Conservation (phyloP, 768 basidiomycete genomes). For the Hygrophoropsis aurantiaca region DNA sequence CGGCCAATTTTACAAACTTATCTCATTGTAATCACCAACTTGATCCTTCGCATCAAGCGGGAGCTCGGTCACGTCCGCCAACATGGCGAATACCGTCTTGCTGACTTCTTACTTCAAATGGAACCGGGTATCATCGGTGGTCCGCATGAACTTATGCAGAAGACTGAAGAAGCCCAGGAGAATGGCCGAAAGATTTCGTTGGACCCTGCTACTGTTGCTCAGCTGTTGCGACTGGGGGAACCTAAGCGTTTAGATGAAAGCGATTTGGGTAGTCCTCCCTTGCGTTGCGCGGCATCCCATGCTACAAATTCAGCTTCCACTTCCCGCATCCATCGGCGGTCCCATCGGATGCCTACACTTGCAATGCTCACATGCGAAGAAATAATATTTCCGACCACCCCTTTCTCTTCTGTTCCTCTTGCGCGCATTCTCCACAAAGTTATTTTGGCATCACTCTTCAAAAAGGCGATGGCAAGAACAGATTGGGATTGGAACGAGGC, state of each 20-base stretch:
- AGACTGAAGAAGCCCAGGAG: slow-evolving; percentile 11
- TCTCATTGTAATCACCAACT: slow-evolving; percentile 36
- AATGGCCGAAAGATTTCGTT: not conserved
- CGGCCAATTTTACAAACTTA: slow-evolving; percentile 38
- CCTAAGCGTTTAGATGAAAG: not conserved
- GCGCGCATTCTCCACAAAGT: slow-evolving; percentile 20
- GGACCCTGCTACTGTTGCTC: slow-evolving; percentile 14
- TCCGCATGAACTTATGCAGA: slow-evolving; percentile 8
- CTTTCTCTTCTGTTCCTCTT: slow-evolving; percentile 20
- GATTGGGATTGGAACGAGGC: slow-evolving; percentile 26
- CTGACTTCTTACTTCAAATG: slow-evolving; percentile 23
- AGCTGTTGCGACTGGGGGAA: slow-evolving; percentile 21
- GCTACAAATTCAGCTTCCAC: not conserved
- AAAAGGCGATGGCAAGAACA: slow-evolving; percentile 14
- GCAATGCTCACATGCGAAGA: slow-evolving; percentile 16
- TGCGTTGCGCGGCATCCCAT: not conserved
- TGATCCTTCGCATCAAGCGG: slow-evolving; percentile 33
- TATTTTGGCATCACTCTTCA: slow-evolving; percentile 18
- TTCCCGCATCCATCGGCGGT: not conserved
- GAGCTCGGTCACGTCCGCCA: slow-evolving; percentile 10
- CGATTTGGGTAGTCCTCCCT: slow-evolving; percentile 6
- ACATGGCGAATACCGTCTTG: slow-evolving; percentile 14
- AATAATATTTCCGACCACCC: not conserved
- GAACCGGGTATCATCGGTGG: slow-evolving; percentile 17
- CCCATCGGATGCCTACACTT: slow-evolving; percentile 10